Evolutionary conservation across 108 stramenopile genomes (phyloP).

Genomic region (Pseudonitzschia multistriata): DNA sequence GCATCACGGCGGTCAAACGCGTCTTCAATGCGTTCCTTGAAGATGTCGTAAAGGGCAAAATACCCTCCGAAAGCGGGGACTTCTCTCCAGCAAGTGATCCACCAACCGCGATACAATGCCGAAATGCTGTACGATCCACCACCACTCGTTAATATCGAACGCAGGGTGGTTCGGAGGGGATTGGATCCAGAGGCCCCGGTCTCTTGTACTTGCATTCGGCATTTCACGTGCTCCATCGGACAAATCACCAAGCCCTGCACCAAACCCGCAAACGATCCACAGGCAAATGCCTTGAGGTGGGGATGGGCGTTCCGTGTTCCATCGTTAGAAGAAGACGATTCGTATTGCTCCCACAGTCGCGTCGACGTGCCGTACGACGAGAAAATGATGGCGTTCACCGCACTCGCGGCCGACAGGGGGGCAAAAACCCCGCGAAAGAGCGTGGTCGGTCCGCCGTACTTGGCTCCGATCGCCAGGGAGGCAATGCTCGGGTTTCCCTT

Average conservation of each 20-base stretch:
- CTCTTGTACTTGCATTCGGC: slow-evolving; percentile 81
- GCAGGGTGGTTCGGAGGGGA: background rate
- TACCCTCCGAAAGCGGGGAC: slow-evolving; percentile 90
- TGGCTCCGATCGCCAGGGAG: slow-evolving; percentile 11
- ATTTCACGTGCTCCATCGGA: slow-evolving; percentile 92
- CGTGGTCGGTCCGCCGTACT: slow-evolving; percentile 54
- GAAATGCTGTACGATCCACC: slow-evolving; percentile 28
- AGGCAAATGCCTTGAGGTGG: slow-evolving; percentile 51
- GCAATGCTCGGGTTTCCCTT: slow-evolving; percentile 5
- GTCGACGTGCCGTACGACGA: slow-evolving; percentile 74
- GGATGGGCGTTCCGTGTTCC: slow-evolving; percentile 10
- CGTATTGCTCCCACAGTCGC: slow-evolving; percentile 56
- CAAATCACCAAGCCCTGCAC: slow-evolving; percentile 77
- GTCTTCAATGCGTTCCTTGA: slow-evolving; percentile 52
- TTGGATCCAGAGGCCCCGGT: slow-evolving; percentile 17
- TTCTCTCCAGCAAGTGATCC: slow-evolving; percentile 73
- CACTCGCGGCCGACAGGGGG: slow-evolving; percentile 76
- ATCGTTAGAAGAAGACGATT: background rate
- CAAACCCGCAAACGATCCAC: slow-evolving; percentile 85
- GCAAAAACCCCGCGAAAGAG: slow-evolving; percentile 87
- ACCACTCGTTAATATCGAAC: slow-evolving; percentile 48
- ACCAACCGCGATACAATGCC: slow-evolving; percentile 76
- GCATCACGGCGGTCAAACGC: slow-evolving; percentile 29
- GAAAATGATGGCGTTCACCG: slow-evolving; percentile 90
- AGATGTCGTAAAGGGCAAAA: slow-evolving; percentile 82